A percentile compares a stretch with the other conserved stretches of the same genome.
Evolutionary conservation across 2,329 filamentous ascomycete genomes (phyloP).

Genomic region (Chaetomium olivaceum): DNA sequence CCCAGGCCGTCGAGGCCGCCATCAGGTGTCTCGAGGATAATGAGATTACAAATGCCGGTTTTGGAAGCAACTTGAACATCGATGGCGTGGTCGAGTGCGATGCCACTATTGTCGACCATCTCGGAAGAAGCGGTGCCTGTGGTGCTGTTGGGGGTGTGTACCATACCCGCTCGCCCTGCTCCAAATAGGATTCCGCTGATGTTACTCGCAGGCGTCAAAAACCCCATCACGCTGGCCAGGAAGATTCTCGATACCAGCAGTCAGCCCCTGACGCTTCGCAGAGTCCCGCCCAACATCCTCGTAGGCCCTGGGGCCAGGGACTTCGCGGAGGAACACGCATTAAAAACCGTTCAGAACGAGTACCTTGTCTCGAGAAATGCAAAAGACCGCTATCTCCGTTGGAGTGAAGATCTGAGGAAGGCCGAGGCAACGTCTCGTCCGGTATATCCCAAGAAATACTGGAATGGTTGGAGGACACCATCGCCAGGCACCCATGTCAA

Average conservation of each 20-base stretch:
- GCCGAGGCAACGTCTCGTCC: constrained; percentile 35
- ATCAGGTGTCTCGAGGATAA: constrained; percentile 87
- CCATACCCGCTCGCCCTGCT: constrained; percentile 16
- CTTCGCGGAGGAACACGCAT: constrained; percentile 80
- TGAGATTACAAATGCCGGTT: constrained; percentile 95
- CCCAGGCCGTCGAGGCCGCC: constrained; percentile 88
- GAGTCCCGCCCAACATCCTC: constrained; percentile 90
- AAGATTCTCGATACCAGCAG: constrained; percentile 77
- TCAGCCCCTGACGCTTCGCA: constrained; percentile 74
- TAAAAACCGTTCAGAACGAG: constrained; percentile 72
- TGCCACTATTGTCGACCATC: constrained; percentile 87
- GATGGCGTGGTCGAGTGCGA: constrained; percentile 93
- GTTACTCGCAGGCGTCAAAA: constrained; percentile 72
- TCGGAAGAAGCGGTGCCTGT: constrained; percentile 87
- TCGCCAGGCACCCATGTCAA: constrained; percentile 27
- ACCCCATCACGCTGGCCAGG: constrained; percentile 86
- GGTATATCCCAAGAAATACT: constrained; percentile 9
- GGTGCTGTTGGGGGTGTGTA: constrained; percentile 79
- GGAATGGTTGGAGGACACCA: constrained; percentile 15
- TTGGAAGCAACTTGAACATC: constrained; percentile 89
- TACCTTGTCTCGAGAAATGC: constrained; percentile 78
- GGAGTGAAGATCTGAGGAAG: constrained; percentile 69
- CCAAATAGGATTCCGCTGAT: constrained; percentile 11
- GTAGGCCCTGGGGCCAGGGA: constrained; percentile 81
- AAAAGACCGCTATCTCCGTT: constrained; percentile 74